These are phyloP conservation scores for Aspergillus hiratsukae DNA, from an alignment of 2,329 filamentous ascomycete species.

Conservation along the genomic window DNA sequence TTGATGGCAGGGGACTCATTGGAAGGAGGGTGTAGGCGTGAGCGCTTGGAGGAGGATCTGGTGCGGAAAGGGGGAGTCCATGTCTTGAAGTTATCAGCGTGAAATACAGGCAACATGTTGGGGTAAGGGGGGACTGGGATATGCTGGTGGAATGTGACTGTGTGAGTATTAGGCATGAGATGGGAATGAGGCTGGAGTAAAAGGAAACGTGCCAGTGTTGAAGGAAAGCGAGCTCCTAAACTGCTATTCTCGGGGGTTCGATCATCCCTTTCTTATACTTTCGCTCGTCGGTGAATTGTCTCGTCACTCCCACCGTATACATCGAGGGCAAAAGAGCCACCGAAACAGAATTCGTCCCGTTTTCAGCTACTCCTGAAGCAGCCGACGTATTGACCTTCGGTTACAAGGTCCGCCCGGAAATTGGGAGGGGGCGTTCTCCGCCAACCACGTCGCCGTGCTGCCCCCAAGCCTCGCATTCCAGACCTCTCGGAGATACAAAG, in stretches of 20 bases:
- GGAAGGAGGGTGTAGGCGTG: conserved; percentile 1
- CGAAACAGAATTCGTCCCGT: neutral
- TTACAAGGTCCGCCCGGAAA: neutral
- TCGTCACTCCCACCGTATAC: neutral
- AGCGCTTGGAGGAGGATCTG: neutral
- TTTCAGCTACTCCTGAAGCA: neutral
- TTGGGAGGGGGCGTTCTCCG: neutral
- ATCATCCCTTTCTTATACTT: conserved; percentile 3
- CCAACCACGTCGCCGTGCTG: neutral
- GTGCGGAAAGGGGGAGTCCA: conserved; percentile 3
- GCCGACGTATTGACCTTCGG: neutral
- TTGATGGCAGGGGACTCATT: conserved; percentile 1
- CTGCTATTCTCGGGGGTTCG: neutral
- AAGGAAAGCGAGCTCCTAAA: neutral
- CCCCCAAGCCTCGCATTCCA: neutral
- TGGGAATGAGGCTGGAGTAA: neutral
- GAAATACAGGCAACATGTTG: conserved; percentile 6
- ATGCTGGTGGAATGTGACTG: neutral
- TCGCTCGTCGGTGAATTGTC: neutral
- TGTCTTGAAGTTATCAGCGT: conserved; percentile 5
- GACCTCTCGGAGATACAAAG: neutral
- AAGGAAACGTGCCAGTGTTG: neutral
- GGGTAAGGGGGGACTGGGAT: neutral
- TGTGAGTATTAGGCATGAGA: neutral
- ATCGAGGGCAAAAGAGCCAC: neutral